Evolutionary conservation across 192 early-diverging fungal species (phyloP).

Genomic region (Thamnidium elegans): DNA sequence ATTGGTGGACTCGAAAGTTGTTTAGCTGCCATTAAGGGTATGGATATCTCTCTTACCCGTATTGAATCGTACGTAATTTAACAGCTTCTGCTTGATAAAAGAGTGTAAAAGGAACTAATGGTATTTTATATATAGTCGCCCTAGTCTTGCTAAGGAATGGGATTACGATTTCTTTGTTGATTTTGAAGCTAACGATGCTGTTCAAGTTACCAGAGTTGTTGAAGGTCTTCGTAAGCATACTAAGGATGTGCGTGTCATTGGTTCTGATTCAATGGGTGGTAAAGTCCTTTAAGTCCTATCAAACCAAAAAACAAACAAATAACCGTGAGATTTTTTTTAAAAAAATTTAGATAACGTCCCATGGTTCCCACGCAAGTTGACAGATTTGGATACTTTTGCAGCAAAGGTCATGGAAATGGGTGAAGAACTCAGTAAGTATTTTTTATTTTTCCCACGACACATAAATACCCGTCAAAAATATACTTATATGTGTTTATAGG

Average conservation of each 20-base stretch:
- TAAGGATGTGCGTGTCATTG: slow-evolving; percentile 67
- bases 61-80: slow-evolving; percentile 75
- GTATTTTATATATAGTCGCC: slow-evolving; percentile 53
- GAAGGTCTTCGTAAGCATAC: slow-evolving; percentile 63
- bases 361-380: slow-evolving; percentile 94
- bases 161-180: slow-evolving; percentile 96
- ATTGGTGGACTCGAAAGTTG: slow-evolving; percentile 86
- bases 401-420: slow-evolving; percentile 92
- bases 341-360: slow-evolving; percentile 56
- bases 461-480: no score
- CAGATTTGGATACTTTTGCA: slow-evolving; percentile 89
- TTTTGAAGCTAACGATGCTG: slow-evolving; percentile 63
- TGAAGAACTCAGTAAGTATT: slow-evolving; percentile 69
- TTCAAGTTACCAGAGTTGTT: slow-evolving; percentile 60
- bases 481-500: slow-evolving; percentile 35
- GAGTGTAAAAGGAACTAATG: no score
- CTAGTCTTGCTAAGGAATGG: slow-evolving; percentile 71
- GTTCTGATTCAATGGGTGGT: slow-evolving; percentile 47
- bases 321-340: background rate
- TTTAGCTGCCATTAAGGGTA: slow-evolving; percentile 64
- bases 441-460: background rate
- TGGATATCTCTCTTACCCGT: slow-evolving; percentile 82
- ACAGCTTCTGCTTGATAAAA: background rate
- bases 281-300: background rate
- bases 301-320: background rate